These are phyloP conservation scores for Dimocarpus longan DNA, from an alignment of 345 rosid species.

Conservation along the genomic window DNA sequence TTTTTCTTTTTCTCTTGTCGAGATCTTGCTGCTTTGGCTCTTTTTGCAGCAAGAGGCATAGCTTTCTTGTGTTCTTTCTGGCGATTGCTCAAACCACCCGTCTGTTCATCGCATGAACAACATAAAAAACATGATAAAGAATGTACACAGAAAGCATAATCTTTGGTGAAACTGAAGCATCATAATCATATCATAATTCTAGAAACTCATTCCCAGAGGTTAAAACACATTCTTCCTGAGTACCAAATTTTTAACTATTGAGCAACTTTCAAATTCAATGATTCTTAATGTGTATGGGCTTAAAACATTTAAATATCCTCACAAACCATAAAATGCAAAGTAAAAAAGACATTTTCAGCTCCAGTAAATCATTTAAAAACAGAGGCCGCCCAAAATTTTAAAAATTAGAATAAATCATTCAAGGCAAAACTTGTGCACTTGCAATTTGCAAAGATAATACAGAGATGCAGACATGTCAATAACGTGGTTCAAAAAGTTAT, in stretches of 20 bases:
- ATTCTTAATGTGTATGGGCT: not conserved
- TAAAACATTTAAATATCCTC: not conserved
- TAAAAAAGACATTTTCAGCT: not conserved
- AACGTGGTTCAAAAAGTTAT: not conserved
- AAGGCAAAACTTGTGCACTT: slow-evolving; percentile 1
- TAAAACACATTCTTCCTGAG: not conserved
- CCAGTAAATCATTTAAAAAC: not conserved
- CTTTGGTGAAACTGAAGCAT: not conserved
- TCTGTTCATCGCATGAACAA: slow-evolving; percentile 37
- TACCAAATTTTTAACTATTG: not conserved
- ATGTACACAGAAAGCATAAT: not conserved
- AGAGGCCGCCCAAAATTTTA: not conserved
- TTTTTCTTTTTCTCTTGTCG: slow-evolving; percentile 56
- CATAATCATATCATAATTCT: not conserved
- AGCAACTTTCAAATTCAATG: not conserved
- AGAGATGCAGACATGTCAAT: not conserved
- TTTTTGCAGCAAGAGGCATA: slow-evolving; percentile 85
- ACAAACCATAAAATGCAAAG: not conserved
- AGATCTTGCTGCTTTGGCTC: slow-evolving; percentile 55
- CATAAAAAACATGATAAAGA: not conserved
- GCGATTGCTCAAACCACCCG: slow-evolving; percentile 77
- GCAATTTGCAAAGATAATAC: not conserved
- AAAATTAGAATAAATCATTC: not conserved
- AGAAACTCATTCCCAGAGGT: not conserved
- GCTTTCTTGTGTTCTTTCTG: slow-evolving; percentile 88